These are phyloP conservation scores for Suillus lakei DNA, from an alignment of 768 basidiomycete species.

Conservation along the genomic window DNA sequence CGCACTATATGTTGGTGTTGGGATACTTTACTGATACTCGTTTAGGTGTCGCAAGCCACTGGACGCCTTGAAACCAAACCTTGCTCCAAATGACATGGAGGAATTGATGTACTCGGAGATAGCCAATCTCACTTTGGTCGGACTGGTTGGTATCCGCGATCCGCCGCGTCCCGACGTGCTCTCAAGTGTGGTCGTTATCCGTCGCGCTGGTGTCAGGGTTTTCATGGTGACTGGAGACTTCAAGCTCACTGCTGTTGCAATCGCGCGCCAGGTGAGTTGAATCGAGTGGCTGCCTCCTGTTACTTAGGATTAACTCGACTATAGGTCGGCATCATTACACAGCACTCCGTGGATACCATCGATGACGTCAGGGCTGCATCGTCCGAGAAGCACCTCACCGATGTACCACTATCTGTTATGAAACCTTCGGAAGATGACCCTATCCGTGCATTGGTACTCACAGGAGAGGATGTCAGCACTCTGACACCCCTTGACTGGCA, in stretches of 20 bases:
- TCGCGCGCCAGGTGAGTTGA: constrained; percentile 48
- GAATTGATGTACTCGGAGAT: constrained; percentile 45
- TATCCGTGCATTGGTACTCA: constrained; percentile 44
- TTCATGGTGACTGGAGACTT: constrained; percentile 66
- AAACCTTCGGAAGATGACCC: constrained; percentile 44
- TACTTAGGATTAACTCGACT: constrained; percentile 8
- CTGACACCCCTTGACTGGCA: constrained; percentile 47
- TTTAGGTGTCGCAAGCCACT: constrained; percentile 36
- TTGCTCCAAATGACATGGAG: constrained; percentile 34
- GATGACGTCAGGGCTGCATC: constrained; percentile 29
- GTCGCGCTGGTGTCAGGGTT: constrained; percentile 55
- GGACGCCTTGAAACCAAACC: constrained; percentile 27
- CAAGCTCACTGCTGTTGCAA: constrained; percentile 55
- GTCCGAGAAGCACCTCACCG: constrained; percentile 21
- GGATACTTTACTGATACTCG: constrained; percentile 1
- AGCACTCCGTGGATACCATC: constrained; percentile 41
- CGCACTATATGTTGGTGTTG: background rate
- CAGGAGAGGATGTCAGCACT: constrained; percentile 47
- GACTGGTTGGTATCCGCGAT: constrained; percentile 58
- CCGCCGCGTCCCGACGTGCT: constrained; percentile 58
- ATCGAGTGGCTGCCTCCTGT: background rate
- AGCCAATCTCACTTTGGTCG: constrained; percentile 49
- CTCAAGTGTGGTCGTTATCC: constrained; percentile 49
- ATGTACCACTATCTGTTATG: constrained; percentile 23
- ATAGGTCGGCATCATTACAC: constrained; percentile 49